phyloP scores from a whole-genome alignment of 306 rosid species.

The Hippophae tibetana region DNA sequence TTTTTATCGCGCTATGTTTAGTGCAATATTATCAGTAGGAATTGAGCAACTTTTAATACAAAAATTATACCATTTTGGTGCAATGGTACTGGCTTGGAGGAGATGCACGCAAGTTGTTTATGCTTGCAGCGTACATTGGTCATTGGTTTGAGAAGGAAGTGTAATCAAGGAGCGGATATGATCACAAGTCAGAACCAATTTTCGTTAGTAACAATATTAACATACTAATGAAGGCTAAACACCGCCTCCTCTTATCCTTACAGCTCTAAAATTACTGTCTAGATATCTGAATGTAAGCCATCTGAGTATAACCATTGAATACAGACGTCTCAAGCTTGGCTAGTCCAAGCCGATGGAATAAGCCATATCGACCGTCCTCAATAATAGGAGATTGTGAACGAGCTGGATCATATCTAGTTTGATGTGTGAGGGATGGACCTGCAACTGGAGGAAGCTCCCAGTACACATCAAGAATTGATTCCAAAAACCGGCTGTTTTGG shows the following conservation, averaged over 20 bases:
- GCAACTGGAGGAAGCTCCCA: slow-evolving; percentile 99
- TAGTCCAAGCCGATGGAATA: slow-evolving; percentile 75
- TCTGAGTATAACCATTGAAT: slow-evolving; percentile 95
- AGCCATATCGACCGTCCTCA: slow-evolving; percentile 85
- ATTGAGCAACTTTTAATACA: too few relatives aligned
- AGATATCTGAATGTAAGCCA: slow-evolving; percentile 91
- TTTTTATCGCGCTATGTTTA: too few relatives aligned
- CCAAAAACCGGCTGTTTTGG: slow-evolving; percentile 72
- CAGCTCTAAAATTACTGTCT: slow-evolving; percentile 37
- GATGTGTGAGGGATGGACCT: slow-evolving; percentile 98
- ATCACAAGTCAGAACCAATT: too few relatives aligned
- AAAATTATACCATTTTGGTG: too few relatives aligned
- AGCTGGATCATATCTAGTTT: slow-evolving; percentile 93
- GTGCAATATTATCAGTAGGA: too few relatives aligned
- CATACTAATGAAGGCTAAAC: too few relatives aligned
- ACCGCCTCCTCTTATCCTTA: slow-evolving; percentile 14
- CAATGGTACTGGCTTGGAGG: too few relatives aligned
- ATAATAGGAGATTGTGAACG: slow-evolving; percentile 70
- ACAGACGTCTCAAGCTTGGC: slow-evolving; percentile 60
- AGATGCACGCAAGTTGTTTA: too few relatives aligned
- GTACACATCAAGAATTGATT: slow-evolving; percentile 85
- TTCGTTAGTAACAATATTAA: too few relatives aligned
- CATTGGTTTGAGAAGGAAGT: too few relatives aligned
- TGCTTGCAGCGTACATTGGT: too few relatives aligned
- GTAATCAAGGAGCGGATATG: too few relatives aligned